A percentile compares a stretch with the other conserved stretches of the same genome.
Evolutionary conservation across 768 basidiomycete species (phyloP).

Genomic region (Lepiota subincarnata): DNA sequence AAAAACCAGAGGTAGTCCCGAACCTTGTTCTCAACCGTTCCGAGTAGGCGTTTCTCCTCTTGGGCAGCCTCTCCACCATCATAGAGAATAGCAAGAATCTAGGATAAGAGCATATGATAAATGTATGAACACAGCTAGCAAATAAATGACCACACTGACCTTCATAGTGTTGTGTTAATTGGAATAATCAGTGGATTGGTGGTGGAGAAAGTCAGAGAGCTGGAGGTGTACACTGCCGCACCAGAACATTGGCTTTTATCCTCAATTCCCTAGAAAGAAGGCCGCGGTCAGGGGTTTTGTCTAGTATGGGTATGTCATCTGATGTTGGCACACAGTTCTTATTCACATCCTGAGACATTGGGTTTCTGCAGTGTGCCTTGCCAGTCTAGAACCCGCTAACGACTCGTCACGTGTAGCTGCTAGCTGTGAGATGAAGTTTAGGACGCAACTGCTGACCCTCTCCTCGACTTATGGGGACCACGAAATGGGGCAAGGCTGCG

Average conservation of each 20-base stretch:
- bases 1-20: background rate
- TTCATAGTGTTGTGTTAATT: conserved; percentile 32
- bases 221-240: background rate
- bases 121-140: background rate
- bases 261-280: conserved; percentile 3
- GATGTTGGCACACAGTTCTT: conserved; percentile 2
- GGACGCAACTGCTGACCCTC: background rate
- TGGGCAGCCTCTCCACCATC: conserved; percentile 60
- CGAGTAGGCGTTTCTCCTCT: conserved; percentile 71
- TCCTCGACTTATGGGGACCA: background rate
- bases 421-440: too few relatives aligned
- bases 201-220: conserved; percentile 12
- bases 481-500: background rate
- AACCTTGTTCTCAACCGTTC: conserved; percentile 79
- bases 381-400: too few relatives aligned
- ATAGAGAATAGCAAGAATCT: conserved; percentile 77
- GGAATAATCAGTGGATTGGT: background rate
- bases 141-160: conserved; percentile 21
- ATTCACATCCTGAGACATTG: conserved; percentile 10
- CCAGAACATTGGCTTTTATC: conserved; percentile 6
- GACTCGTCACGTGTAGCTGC: background rate
- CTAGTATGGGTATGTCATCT: conserved; percentile 15
- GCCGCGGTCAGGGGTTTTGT: conserved; percentile 1
- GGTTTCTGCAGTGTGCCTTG: too few relatives aligned
- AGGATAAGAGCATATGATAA: conserved; percentile 3